phyloP scores from a whole-genome alignment of 2,329 filamentous ascomycete species.

The Trichoderma hamatum region DNA sequence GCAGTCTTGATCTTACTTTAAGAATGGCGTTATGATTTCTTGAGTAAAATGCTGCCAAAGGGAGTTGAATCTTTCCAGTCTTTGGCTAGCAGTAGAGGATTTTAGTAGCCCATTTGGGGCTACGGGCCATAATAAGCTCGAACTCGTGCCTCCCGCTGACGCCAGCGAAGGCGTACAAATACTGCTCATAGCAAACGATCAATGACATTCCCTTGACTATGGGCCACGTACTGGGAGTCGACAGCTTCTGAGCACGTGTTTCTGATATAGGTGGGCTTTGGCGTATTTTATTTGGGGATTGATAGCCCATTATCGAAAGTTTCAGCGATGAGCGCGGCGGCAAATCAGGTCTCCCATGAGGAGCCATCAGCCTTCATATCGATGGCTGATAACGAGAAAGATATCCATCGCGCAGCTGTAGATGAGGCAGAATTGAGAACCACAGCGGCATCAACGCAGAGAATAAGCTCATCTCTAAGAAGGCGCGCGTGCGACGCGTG shows the following conservation, averaged over 20 bases:
- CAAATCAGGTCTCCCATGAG: background rate
- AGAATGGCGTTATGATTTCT: background rate
- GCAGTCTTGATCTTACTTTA: background rate
- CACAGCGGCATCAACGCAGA: background rate
- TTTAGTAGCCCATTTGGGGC: background rate
- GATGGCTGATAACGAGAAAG: background rate
- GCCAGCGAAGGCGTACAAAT: background rate
- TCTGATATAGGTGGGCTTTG: background rate
- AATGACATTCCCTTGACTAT: background rate
- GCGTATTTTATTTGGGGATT: background rate
- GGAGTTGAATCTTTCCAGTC: background rate
- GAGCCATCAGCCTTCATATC: background rate
- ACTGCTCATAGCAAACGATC: background rate
- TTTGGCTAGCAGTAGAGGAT: background rate
- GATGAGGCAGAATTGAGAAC: background rate
- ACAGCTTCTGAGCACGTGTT: background rate
- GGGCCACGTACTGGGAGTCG: background rate
- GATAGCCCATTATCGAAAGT: background rate
- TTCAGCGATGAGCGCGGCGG: background rate
- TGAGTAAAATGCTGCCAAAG: background rate
- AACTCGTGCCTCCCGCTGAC: background rate
- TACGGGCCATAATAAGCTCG: background rate
- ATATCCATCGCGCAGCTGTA: background rate
- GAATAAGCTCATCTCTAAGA: background rate
- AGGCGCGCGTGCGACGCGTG: conserved; percentile 20